Base-by-base conservation (phyloP, 176 grass and related monocot species). In the Bonia amplexicaulis region DNA sequence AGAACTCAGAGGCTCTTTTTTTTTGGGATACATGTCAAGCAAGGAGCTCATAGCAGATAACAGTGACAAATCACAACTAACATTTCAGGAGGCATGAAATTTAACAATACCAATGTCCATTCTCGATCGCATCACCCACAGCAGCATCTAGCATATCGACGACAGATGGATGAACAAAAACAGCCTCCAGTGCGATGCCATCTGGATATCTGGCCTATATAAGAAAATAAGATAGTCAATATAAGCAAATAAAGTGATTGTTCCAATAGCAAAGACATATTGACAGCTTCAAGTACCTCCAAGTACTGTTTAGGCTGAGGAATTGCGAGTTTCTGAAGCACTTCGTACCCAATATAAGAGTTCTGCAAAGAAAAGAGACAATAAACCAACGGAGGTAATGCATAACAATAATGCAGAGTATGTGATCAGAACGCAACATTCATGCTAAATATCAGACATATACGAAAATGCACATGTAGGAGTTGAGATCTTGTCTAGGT, bases 271-370 rank as follows among this genome's bases (percentile, higher is more conserved):
- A 69, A 71, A 52, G 52, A 53, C 51, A 71, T 76, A 65, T 29
- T 52, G 40, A 77, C 73, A 81, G 22, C 9, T 80, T 91, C 72
- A 85, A 73, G 55, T 93, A 98, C 96, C 93, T 95, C 93, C 84
- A 98, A 81, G 80, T 92, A 98, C 59, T 98, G 96, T 85, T 93
- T 98, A 59, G 96, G 96, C 73, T 95, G 96, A 86, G 96, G 96
- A 73, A 98, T 95, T 22, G 80, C 82, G 58, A 98, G 96, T 86
- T 95, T 98, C 63, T 89, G 93, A 90, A 98, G 96, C 58, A 95
- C 86, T 17, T 98, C 89, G 17, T 98, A 98, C 64, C 91, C 92
- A 73, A 98, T 90, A 71, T 98, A 98, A 87, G 96, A 95, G 85
- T 98, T 98, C 96, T 98, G 85, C 61, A 78, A 87, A 85, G 2